A percentile compares a stretch with the other conserved stretches of the same genome.
These are phyloP conservation scores for Erythrobasidium hasegawianum DNA, from an alignment of 1,284 basidiomycete genomes.

Conservation along the genomic window DNA sequence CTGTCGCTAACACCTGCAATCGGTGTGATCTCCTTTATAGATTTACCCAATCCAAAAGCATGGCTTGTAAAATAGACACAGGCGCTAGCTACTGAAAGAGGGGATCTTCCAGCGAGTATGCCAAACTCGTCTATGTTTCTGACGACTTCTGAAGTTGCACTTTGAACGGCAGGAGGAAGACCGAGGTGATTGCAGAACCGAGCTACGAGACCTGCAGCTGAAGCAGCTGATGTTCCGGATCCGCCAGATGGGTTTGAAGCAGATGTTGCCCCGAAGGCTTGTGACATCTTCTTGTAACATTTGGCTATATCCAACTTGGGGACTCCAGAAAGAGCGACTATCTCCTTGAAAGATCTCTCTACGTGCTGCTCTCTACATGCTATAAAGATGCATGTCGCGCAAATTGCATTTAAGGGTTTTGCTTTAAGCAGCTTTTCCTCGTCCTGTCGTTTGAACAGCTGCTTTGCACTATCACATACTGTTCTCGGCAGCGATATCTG, in stretches of 20 bases:
- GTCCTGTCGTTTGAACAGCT: constrained; percentile 92
- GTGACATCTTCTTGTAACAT: constrained; percentile 88
- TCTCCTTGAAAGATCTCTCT: constrained; percentile 91
- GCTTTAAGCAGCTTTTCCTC: constrained; percentile 90
- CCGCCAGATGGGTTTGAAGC: constrained; percentile 38
- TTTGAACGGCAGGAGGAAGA: constrained; percentile 74
- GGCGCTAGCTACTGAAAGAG: constrained; percentile 92
- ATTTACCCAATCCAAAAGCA: constrained; percentile 69
- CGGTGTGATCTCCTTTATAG: constrained; percentile 78
- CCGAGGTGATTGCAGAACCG: constrained; percentile 92
- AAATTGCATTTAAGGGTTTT: constrained; percentile 73
- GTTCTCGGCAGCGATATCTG: constrained; percentile 92
- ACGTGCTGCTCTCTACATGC: constrained; percentile 92
- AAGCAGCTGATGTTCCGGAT: constrained; percentile 50
- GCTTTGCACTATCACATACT: constrained; percentile 91
- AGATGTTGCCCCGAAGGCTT: constrained; percentile 69
- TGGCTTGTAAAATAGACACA: constrained; percentile 90
- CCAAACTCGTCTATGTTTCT: constrained; percentile 73
- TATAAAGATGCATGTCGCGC: constrained; percentile 97
- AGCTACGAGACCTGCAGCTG: constrained; percentile 80
- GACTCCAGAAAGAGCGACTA: constrained; percentile 86
- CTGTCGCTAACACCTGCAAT: constrained; percentile 97
- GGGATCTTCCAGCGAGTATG: constrained; percentile 86
- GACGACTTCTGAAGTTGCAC: constrained; percentile 81
- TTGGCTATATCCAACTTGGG: constrained; percentile 92